A percentile compares a stretch with the other conserved stretches of the same genome.
These are phyloP conservation scores for Arachis monticola DNA, from an alignment of 331 rosid species.

Conservation along the genomic window DNA sequence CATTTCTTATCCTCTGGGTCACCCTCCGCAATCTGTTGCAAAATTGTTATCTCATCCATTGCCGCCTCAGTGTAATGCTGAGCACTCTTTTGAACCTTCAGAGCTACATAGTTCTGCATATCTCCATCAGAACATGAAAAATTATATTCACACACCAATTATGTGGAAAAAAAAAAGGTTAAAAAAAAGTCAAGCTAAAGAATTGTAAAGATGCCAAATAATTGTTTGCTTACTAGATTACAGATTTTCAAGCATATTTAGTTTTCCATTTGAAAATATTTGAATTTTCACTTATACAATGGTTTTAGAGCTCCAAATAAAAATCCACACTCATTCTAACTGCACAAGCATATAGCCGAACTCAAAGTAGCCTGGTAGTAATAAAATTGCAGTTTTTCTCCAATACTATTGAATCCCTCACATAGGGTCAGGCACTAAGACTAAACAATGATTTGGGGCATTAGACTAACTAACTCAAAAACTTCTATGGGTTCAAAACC, in stretches of 20 bases:
- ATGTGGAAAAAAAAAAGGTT: slow-evolving; percentile 2
- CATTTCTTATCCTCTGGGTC: slow-evolving; percentile 81
- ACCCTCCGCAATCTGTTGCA: slow-evolving; percentile 93
- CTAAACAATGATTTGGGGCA: background rate
- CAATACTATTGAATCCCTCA: background rate
- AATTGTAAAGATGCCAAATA: slow-evolving; percentile 10
- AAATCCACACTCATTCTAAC: background rate
- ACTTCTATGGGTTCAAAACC: too few relatives aligned
- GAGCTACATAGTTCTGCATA: slow-evolving; percentile 82
- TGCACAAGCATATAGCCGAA: slow-evolving; percentile 16
- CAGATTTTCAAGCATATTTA: background rate
- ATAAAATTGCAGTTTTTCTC: background rate
- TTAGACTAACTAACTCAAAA: background rate
- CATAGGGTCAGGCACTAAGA: background rate
- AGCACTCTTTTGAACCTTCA: slow-evolving; percentile 98
- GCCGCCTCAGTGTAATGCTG: slow-evolving; percentile 98
- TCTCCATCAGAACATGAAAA: slow-evolving; percentile 38
- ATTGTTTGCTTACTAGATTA: background rate
- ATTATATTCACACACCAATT: background rate
- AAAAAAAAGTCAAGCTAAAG: background rate
- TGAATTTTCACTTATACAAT: background rate
- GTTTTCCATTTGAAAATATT: background rate
- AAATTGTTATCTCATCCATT: slow-evolving; percentile 89
- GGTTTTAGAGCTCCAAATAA: background rate
- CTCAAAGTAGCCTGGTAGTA: background rate